Evolutionary conservation across 2,329 filamentous ascomycete genomes (phyloP).

Genomic region (Hypoxylon sp.): DNA sequence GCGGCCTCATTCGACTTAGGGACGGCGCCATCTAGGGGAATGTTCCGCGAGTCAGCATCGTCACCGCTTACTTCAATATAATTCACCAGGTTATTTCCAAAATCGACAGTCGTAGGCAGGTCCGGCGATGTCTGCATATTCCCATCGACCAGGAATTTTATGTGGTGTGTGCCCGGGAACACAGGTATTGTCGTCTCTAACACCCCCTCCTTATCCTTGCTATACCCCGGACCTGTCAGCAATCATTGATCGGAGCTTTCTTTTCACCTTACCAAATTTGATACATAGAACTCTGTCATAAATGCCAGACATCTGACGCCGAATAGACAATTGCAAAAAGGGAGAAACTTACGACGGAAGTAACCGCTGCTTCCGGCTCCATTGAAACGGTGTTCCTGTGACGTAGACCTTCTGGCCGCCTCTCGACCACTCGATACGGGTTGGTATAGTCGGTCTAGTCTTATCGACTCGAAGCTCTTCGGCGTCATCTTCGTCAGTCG

Average conservation of each 20-base stretch:
- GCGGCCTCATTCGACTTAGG: constrained; percentile 52
- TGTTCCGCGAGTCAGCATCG: constrained; percentile 49
- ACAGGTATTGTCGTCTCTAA: constrained; percentile 86
- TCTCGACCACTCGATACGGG: constrained; percentile 85
- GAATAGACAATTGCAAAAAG: constrained; percentile 22
- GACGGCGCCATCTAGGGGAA: constrained; percentile 52
- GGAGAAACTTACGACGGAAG: constrained; percentile 80
- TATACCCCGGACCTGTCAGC: constrained; percentile 51
- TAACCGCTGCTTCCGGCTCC: constrained; percentile 93
- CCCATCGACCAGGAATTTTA: constrained; percentile 95
- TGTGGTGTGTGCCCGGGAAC: constrained; percentile 93
- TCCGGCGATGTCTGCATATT: constrained; percentile 91
- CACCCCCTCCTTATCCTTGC: constrained; percentile 71
- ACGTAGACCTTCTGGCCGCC: constrained; percentile 94
- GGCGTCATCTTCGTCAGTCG: constrained; percentile 81
- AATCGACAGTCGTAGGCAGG: constrained; percentile 95
- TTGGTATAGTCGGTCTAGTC: constrained; percentile 84
- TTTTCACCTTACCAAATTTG: not conserved
- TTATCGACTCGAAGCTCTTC: constrained; percentile 84
- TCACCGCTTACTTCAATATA: constrained; percentile 91
- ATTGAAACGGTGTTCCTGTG: constrained; percentile 96
- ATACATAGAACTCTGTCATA: constrained; percentile 1
- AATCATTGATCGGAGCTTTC: constrained; percentile 17
- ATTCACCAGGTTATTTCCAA: constrained; percentile 97
- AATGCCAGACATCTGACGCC: constrained; percentile 42